Evolutionary conservation across 2,329 filamentous ascomycete genomes (phyloP).

Genomic region (Parafenestella ontariensis): DNA sequence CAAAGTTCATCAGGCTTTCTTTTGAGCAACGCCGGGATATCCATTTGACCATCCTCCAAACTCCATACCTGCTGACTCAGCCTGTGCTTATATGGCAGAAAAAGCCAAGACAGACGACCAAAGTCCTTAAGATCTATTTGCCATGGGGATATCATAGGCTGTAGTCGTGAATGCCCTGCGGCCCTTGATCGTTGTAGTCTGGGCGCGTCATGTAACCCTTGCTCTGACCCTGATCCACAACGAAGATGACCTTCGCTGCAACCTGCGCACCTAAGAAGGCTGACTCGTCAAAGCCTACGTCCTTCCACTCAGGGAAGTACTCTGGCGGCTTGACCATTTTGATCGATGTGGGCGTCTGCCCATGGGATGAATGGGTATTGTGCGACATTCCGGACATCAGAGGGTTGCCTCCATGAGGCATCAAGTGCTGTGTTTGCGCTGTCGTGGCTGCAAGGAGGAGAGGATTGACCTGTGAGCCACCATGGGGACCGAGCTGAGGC

Average conservation of each 20-base stretch:
- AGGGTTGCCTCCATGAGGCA: constrained; percentile 46
- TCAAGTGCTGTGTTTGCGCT: constrained; percentile 63
- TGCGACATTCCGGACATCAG: constrained; percentile 48
- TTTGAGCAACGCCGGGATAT: constrained; percentile 25
- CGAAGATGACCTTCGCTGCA: constrained; percentile 77
- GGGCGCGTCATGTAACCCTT: constrained; percentile 74
- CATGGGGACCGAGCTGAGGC: constrained; percentile 56
- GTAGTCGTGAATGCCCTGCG: constrained; percentile 68
- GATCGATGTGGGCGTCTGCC: constrained; percentile 83
- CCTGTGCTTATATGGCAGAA: neutral
- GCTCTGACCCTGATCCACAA: constrained; percentile 69
- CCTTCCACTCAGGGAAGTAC: constrained; percentile 92
- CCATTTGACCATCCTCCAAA: constrained; percentile 25
- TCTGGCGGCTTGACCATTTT: constrained; percentile 79
- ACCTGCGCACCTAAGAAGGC: constrained; percentile 89
- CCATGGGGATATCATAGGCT: constrained; percentile 29
- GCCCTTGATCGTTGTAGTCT: constrained; percentile 73
- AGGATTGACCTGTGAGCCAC: constrained; percentile 76
- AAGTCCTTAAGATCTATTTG: neutral
- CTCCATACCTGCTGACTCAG: constrained; percentile 19
- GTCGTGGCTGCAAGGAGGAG: constrained; percentile 91
- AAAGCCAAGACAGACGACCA: neutral
- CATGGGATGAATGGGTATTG: constrained; percentile 67
- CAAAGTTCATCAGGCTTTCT: constrained; percentile 5
- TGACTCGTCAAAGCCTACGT: constrained; percentile 75